Evolutionary conservation across 495 filamentous ascomycete species (phyloP).

Genomic region (Annulohypoxylon stygium): DNA sequence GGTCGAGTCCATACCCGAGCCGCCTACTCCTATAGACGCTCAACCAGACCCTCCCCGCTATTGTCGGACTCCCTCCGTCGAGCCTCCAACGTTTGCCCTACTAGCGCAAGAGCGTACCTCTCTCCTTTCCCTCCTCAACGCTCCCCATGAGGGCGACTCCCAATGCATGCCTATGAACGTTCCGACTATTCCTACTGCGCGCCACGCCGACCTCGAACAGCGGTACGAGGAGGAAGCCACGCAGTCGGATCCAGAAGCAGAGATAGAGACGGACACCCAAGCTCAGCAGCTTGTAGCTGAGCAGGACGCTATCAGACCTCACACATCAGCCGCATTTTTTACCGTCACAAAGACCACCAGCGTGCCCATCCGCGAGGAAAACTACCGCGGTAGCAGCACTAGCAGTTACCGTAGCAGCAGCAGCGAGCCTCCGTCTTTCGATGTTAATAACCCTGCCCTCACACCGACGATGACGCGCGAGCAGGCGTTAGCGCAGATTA

Average conservation of each 20-base stretch:
- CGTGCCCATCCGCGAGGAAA: constrained; percentile 60
- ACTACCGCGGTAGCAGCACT: not conserved
- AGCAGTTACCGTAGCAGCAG: not conserved
- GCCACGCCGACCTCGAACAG: constrained; percentile 19
- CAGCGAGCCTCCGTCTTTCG: constrained; percentile 57
- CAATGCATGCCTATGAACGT: constrained; percentile 50
- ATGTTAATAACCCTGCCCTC: constrained; percentile 63
- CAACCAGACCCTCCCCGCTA: constrained; percentile 41
- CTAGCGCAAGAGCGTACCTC: constrained; percentile 61
- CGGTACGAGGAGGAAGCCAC: constrained; percentile 33
- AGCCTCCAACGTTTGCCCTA: constrained; percentile 64
- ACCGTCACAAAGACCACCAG: constrained; percentile 58
- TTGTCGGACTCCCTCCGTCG: constrained; percentile 64
- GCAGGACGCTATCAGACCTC: constrained; percentile 43
- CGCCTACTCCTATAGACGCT: constrained; percentile 47
- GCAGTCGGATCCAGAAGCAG: constrained; percentile 1
- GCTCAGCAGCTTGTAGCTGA: constrained; percentile 1
- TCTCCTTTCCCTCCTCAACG: constrained; percentile 68
- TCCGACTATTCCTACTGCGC: constrained; percentile 52
- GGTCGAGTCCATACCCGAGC: constrained; percentile 41
- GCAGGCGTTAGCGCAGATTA: constrained; percentile 68
- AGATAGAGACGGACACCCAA: not conserved
- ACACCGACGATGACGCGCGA: constrained; percentile 70
- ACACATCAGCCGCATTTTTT: constrained; percentile 58
- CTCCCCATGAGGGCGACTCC: constrained; percentile 54